Evolutionary conservation across 2,329 filamentous ascomycete genomes (phyloP), one percentile per base, ranked within the genome.

Genomic region (Colletotrichum sp.): DNA sequence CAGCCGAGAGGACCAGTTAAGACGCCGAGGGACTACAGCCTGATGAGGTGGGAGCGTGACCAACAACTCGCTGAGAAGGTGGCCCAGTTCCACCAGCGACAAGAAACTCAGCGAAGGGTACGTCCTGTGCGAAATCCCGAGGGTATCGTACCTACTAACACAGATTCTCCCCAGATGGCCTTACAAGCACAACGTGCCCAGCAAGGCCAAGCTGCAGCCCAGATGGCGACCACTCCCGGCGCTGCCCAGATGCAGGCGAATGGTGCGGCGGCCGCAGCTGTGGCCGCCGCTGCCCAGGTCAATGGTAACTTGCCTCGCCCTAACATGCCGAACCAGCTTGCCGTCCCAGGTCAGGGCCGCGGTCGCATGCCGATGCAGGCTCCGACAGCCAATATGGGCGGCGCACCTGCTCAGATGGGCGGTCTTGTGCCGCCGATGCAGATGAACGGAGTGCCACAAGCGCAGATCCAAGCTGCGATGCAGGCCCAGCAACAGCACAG

Each of bases 1-100:
- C 86, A 89, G 64, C 88, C 86, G 68, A 84, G 82, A 69, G 82
- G 86, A 79, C 90, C 83, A 81, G 91, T 84, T 82, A 95, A 96
- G 82, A 98, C 96, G 0, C 97, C 97, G 1, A 92, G 95, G 80
- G 95, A 99, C 79, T 98, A 98, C 83, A 98, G 96, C 82, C 90
- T 95, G 69, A 90, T 98, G 82, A 96, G 97, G 80, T 93, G 94
- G 86, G 96, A 99, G 82, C 92, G 95, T 61, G 96, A 99, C 80
- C 89, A 96, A 81, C 89, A 90, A 78, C 81, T 93, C 72, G 89
- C 89, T 25, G 91, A 93, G 82, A 89, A 90, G 81, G 88, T 93
- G 87, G 86, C 88, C 67, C 87, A 89, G 77, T 88, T 87, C 78
- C 86, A 88, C 69, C 88, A 89, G 78, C 91, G 93, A 73, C 92